Conservation (phyloP, 2,329 filamentous ascomycete species). For the Fusarium sp. region DNA sequence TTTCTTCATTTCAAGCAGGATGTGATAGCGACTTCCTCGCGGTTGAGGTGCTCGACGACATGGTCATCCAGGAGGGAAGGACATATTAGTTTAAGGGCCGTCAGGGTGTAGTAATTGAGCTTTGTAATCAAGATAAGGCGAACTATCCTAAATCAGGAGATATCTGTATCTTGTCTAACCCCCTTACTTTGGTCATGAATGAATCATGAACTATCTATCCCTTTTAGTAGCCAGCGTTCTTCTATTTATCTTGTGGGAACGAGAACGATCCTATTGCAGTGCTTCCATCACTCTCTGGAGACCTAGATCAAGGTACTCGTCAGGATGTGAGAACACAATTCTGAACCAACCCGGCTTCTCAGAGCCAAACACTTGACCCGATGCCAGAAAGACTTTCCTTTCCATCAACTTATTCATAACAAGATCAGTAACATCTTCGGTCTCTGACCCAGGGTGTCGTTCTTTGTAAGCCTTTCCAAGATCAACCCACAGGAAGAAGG, state of each 20-base stretch:
- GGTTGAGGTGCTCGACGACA: no score
- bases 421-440: constrained; percentile 44
- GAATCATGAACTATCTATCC: neutral
- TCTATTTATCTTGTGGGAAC: no score
- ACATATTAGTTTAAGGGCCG: no score
- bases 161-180: neutral
- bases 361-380: constrained; percentile 55
- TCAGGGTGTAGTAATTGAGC: no score
- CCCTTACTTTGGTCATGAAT: neutral
- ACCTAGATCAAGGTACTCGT: constrained; percentile 51
- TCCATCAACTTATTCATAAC: constrained; percentile 51
- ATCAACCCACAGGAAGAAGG: constrained; percentile 70
- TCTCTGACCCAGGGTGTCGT: constrained; percentile 27
- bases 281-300: constrained; percentile 41
- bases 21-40: no score
- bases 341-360: constrained; percentile 58
- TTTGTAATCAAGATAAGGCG: no score
- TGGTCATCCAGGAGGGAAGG: no score
- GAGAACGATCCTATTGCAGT: constrained; percentile 16
- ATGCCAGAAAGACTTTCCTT: constrained; percentile 55
- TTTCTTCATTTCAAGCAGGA: no score
- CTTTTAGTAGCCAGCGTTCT: neutral
- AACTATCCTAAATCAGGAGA: neutral
- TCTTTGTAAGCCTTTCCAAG: constrained; percentile 54
- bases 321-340: constrained; percentile 57